phyloP scores from a whole-genome alignment of 108 stramenopile genomes.

The Conticribra guillardii region DNA sequence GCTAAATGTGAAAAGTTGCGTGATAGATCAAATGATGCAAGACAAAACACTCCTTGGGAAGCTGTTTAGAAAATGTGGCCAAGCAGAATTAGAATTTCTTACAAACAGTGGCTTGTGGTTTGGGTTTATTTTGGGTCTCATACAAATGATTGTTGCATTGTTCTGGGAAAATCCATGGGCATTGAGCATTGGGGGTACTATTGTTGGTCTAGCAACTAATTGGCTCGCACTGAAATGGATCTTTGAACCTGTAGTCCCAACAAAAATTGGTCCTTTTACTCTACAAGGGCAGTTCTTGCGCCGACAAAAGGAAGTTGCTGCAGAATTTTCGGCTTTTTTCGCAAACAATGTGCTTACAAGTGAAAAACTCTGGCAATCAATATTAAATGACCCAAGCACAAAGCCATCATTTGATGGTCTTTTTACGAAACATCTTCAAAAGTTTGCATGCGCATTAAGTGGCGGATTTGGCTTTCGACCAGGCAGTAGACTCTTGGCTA shows the following conservation, averaged over 20 bases:
- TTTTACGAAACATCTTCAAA: slow-evolving; percentile 63
- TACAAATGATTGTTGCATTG: slow-evolving; percentile 93
- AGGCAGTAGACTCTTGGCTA: slow-evolving; percentile 40
- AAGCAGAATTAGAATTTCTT: slow-evolving; percentile 83
- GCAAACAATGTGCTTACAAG: slow-evolving; percentile 79
- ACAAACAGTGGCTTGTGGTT: slow-evolving; percentile 93
- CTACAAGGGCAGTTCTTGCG: slow-evolving; percentile 93
- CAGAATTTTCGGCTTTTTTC: slow-evolving; percentile 85
- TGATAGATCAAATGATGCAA: slow-evolving; percentile 86
- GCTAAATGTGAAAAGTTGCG: slow-evolving; percentile 81
- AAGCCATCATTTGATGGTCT: slow-evolving; percentile 62
- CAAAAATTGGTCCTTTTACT: slow-evolving; percentile 87
- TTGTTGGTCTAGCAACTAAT: slow-evolving; percentile 93
- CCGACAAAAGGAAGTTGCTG: slow-evolving; percentile 87
- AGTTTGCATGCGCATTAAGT: slow-evolving; percentile 58
- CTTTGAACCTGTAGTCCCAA: slow-evolving; percentile 92
- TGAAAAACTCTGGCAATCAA: slow-evolving; percentile 77
- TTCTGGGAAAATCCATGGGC: slow-evolving; percentile 96
- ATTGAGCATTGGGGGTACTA: slow-evolving; percentile 85
- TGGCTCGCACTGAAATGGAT: slow-evolving; percentile 95
- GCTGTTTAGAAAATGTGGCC: slow-evolving; percentile 81
- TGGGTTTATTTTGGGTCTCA: slow-evolving; percentile 89
- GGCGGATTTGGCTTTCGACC: slow-evolving; percentile 56
- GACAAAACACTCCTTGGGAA: slow-evolving; percentile 77
- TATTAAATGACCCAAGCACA: slow-evolving; percentile 78